Evolutionary conservation across 140 eudicot genomes (phyloP), one percentile per base, ranked within the genome.

Genomic region (Anethum foeniculum): DNA sequence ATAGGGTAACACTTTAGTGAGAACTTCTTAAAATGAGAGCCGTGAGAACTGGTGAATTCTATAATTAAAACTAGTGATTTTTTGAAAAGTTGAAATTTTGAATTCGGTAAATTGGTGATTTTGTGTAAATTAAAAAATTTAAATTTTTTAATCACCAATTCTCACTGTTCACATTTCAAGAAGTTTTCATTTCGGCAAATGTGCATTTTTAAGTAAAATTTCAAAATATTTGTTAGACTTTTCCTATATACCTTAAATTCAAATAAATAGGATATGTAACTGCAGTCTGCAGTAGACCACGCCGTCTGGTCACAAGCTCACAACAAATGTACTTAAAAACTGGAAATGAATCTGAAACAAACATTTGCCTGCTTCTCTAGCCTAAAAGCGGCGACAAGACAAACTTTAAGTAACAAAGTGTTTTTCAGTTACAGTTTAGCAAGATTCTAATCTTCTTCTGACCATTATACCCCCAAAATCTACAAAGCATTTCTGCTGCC

Each of bases 381-480:
- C 44, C 41, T 32, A 68, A 68, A 68, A 68, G 74, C 74, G 74
- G 74, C 74, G 74, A 68, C 74, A 68, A 32, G 71, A 68, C 44
- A 32, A 14, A 32, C 74, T 34, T 4, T 30, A 32, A 68, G 74
- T 32, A 34, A 12, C 38, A 67, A 67, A 67, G n/a, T 62, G 71
- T 62, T 62, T 62, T 62, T 58, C 68, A n/a, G 68, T 58, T 58
- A 3, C 71, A 10, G 71, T 62, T 27, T 62, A 27, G 71, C 36
- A 27, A 68, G n/a, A 68, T 30, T 32, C 41, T 34, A 6, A 1
- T 14, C 7, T 68, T 68, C n/a, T 14, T 14, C 43, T 36, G 73
- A 83, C 81, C 49, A 83, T 64, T 64, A 23, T 81, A 75, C 21
- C 58, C 78, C 36, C 8, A 25, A 6, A 13, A 74, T 3, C 8